Evolutionary conservation across 73 alveolate genomes (phyloP).

Genomic region (Tetrahymena elliotti): DNA sequence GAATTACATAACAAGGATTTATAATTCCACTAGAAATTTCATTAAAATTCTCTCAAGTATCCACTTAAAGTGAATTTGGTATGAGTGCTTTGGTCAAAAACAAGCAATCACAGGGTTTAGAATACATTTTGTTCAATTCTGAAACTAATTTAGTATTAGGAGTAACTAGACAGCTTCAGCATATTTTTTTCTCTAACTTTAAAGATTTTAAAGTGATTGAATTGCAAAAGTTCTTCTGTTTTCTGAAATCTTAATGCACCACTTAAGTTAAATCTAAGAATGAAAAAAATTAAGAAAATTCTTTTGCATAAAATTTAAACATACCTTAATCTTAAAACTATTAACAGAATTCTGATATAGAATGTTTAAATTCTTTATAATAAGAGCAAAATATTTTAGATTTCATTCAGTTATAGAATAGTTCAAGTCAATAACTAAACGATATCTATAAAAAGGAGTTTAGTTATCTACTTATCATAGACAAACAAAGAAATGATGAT

Average conservation of each 20-base stretch:
- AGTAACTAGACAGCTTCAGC: background rate
- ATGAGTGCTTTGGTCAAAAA: background rate
- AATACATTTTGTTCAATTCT: background rate
- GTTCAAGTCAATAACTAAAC: background rate
- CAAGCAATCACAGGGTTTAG: background rate
- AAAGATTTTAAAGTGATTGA: background rate
- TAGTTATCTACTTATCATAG: background rate
- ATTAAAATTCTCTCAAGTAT: background rate
- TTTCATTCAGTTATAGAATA: no score
- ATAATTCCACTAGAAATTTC: background rate
- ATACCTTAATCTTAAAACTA: no score
- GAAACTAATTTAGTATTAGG: background rate
- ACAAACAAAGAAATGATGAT: background rate
- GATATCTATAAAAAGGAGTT: background rate
- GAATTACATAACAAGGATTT: background rate
- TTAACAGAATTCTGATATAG: background rate
- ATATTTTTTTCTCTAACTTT: background rate
- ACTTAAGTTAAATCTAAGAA: background rate
- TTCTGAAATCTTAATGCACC: background rate
- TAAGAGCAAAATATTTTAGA: background rate
- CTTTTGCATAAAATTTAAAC: background rate
- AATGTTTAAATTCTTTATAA: background rate
- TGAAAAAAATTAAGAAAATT: background rate
- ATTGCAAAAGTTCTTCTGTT: background rate
- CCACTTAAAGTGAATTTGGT: background rate